These are phyloP conservation scores for Paramecium sexaurelia DNA, from an alignment of 73 alveolate species.

Conservation along the genomic window DNA sequence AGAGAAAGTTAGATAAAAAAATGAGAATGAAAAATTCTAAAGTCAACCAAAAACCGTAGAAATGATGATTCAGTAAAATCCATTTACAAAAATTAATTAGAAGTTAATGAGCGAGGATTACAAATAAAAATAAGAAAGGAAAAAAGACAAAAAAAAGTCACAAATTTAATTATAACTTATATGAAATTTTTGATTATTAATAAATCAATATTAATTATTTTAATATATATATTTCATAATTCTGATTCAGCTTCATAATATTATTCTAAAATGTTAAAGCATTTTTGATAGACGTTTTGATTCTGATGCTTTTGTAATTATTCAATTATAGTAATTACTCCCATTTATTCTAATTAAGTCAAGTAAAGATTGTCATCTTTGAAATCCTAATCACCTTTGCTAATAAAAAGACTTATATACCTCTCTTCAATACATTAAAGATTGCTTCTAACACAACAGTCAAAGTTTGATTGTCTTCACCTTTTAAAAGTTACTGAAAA, in stretches of 20 bases:
- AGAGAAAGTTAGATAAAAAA: not conserved
- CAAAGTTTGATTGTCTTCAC: slow-evolving; percentile 79
- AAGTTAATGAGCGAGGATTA: not conserved
- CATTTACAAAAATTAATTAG: not conserved
- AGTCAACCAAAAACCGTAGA: not conserved
- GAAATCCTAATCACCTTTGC: slow-evolving; percentile 55
- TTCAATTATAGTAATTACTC: slow-evolving; percentile 83
- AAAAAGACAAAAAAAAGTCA: not conserved
- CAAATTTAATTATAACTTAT: not conserved
- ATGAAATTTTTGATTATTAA: not conserved
- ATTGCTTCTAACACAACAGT: slow-evolving; percentile 93
- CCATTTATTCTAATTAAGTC: slow-evolving; percentile 78
- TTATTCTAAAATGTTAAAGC: slow-evolving; percentile 84
- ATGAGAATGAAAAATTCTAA: not conserved
- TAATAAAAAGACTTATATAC: slow-evolving; percentile 50
- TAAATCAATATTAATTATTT: not conserved
- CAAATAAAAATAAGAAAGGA: not conserved
- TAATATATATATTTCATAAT: not conserved
- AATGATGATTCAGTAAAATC: not conserved
- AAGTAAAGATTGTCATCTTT: slow-evolving; percentile 76
- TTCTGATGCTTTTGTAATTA: slow-evolving; percentile 85
- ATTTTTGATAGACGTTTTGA: slow-evolving; percentile 84
- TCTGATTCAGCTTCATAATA: slow-evolving; percentile 87
- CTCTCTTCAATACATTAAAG: slow-evolving; percentile 79
- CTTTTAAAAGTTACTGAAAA: slow-evolving; percentile 63